Base-by-base conservation (phyloP, 352 stramenopile species). In the Phytophthora multivora region DNA sequence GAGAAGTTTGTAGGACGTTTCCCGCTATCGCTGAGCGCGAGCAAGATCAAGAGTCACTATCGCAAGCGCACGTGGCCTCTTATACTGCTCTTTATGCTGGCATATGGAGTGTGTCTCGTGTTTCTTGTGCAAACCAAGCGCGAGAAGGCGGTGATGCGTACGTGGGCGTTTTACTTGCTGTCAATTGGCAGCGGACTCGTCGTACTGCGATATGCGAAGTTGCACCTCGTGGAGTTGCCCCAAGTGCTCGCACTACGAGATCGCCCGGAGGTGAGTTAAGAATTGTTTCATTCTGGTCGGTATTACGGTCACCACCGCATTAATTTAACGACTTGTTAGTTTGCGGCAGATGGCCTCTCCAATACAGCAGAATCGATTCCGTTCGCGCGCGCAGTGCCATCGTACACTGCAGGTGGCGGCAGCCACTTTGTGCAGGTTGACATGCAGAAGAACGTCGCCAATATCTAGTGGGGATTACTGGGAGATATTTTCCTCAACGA, bases 211-310 rank as follows among this genome's bases (percentile, higher is more conserved):
- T 88, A 89, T 31, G 58, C 69, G 25, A 93, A 91, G 62, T 65
- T 93, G 72, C 80, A 91, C 28, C 74, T 80, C 19, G 65, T 93
- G 25, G 80, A 91, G 59, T 59, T 93, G 6, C 84, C 84, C 0
- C 82, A 91, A 71, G 82, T 89, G 19, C 56, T 91, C 23, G 69
- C 69, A 5, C 55, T 93, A 16, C 79, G 82, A 6, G 73, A 78
- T n/a, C 79, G 84, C 36, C 82, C 82, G 26, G 80, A 90, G 65
- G 84, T 93, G 51, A 25, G 72, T 62, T 10, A 11, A 11, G n/a
- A 43, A 6, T 38, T 56, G 26, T 40, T 11, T 10, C 31, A 39
- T 13, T 51, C 28, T 33, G 10, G 28, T 13, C 28, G 3, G 13
- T 0, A 13, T 33, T 33, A 4, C 11, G 11, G 1, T 33, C 28